These are phyloP conservation scores for Acephala macrosclerotiorum DNA, from an alignment of 2,329 filamentous ascomycete genomes.

Conservation along the genomic window DNA sequence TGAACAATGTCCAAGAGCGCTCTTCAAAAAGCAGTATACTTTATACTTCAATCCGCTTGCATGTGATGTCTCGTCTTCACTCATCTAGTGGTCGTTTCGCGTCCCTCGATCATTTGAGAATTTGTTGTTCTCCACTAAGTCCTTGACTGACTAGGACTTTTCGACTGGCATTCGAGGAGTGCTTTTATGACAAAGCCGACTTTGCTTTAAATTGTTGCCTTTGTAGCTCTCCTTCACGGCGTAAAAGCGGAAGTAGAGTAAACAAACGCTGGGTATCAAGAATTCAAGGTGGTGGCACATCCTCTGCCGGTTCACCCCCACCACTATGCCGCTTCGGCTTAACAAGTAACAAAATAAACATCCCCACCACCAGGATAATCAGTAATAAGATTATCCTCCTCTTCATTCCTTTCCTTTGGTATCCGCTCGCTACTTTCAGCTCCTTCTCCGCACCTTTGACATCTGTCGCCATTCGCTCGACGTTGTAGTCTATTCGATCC, in stretches of 20 bases:
- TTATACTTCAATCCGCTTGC: too few species aligned
- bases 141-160: too few species aligned
- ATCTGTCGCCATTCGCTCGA: slow-evolving; percentile 92
- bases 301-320: slow-evolving; percentile 20
- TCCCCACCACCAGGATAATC: slow-evolving; percentile 80
- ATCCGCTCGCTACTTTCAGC: slow-evolving; percentile 84
- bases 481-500: slow-evolving; percentile 97
- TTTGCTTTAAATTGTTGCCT: too few species aligned
- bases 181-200: too few species aligned
- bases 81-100: too few species aligned
- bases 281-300: slow-evolving; percentile 39
- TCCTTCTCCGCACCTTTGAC: slow-evolving; percentile 95
- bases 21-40: too few species aligned
- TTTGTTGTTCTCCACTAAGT: too few species aligned
- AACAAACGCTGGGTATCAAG: slow-evolving; percentile 7
- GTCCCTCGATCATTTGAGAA: too few species aligned
- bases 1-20: too few species aligned
- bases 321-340: slow-evolving; percentile 56
- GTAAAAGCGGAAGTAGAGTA: background rate
- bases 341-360: slow-evolving; percentile 84
- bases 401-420: slow-evolving; percentile 88
- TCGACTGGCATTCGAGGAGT: too few species aligned
- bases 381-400: slow-evolving; percentile 93
- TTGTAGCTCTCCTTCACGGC: background rate
- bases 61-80: too few species aligned